Evolutionary conservation across 208 protist genomes (phyloP), one percentile per base, ranked within the genome.

Genomic region (Leptomonas pyrrhocoris): DNA sequence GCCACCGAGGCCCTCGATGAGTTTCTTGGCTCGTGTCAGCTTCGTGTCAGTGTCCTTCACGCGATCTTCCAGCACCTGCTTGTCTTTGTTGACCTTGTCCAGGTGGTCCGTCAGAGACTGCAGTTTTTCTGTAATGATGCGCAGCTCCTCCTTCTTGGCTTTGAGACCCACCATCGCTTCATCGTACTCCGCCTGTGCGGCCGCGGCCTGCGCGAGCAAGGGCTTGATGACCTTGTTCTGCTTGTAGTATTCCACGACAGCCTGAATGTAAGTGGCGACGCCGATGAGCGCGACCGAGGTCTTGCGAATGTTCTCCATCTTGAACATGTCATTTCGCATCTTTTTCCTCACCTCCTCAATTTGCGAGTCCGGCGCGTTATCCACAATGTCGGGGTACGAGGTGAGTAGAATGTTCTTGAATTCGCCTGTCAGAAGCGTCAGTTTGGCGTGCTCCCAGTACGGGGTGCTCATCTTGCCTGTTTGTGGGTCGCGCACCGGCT

Each of bases 221-320:
- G 98, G 97, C 73, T 95, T 93, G 61, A 99, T 98, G 21, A 94
- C 88, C 79, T 98, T 98, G 68, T 97, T 95, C 55, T 98, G 97
- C 78, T 95, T 94, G 84, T 99, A 97, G 86, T 98, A 99, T 79
- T 98, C 96, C 77, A 99, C 93, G 68, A 99, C 98, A 1, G 98
- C 98, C 48, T 91, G 90, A 45, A 99, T 98, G 94, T 98, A 99
- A 25, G 95, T 92, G 42, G 96, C 98, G 45, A 99, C 96, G 63
- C 98, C 96, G 46, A 98, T 89, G 27, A 97, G 73, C 4, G 94
- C 92, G 31, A 89, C 81, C 54, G 90, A 96, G 25, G 90, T 94
- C 70, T 96, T 96, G 62, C 81, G 78, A 40, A 97, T 94, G 56
- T 96, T 94, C 74, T 98, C 97, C 71, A 95, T 95, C 64, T 94